Evolutionary conservation across 2,329 filamentous ascomycete species (phyloP), one percentile per base, ranked within the genome.

Genomic region (Exophiala sp.): DNA sequence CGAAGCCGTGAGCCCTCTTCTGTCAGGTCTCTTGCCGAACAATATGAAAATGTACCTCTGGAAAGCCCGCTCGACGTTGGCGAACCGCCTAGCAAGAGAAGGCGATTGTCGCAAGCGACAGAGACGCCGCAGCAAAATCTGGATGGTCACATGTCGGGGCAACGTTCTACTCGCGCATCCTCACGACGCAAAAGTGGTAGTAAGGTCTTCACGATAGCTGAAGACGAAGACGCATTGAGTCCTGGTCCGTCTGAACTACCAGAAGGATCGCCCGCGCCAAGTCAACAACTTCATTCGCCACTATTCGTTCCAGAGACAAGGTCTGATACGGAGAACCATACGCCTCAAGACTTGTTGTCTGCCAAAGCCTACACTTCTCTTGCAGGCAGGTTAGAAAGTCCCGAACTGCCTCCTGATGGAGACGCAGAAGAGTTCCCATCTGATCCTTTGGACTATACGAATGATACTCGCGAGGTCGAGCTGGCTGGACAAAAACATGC

Each of bases 51-150:
- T 42, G 33, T 32, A 35, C 42, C 34, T 24, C 35, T 11, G 10
- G 32, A 10, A 18, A 6, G 14, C 3, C 11, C 33, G 21, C n/a
- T 34, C 5, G 21, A 46, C 14, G 6, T 16, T 18, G 45, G 24
- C 16, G 35, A 29, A 35, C 50, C 46, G 24, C 49, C 52, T 10
- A 47, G 43, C n/a, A 60, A 61, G 49, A 54, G 58, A 41, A 57
- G 58, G 42, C 44, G 54, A 48, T 36, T 55, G 12, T 57, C 57
- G 12, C 35, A 38, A 14, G 18, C 44, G 12, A n/a, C 41, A 6
- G 29, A 18, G 18, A 50, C 48, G 3, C 52, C 56, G 2, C 35
- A 20, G 10, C 47, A 45, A 33, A 32, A 20, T 32, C 10, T 32
- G 4, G 16, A 20, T 6, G 10, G 21, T 7, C 32, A 33, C 10